phyloP scores from a whole-genome alignment of 108 stramenopile genomes.

The Pseudonitzschia multistriata region DNA sequence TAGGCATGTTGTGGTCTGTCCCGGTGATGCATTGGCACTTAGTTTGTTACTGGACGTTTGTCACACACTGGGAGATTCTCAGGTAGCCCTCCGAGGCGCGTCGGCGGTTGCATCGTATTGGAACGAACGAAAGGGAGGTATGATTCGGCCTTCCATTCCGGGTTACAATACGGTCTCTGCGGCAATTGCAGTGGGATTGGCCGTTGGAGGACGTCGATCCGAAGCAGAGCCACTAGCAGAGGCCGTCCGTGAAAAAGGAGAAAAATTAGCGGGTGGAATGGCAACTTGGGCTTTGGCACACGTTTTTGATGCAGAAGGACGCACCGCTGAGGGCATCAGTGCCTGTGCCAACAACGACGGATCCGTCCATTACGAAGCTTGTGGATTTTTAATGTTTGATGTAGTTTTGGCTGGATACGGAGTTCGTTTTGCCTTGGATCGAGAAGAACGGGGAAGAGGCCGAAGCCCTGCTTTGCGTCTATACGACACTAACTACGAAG shows the following conservation, averaged over 20 bases:
- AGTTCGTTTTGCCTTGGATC: conserved; percentile 68
- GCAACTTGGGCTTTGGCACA: conserved; percentile 72
- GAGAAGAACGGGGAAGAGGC: conserved; percentile 64
- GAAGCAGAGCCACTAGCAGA: conserved; percentile 69
- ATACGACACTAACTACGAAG: conserved; percentile 71
- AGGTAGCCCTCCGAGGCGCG: conserved; percentile 61
- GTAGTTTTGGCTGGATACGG: conserved; percentile 72
- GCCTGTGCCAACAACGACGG: conserved; percentile 72
- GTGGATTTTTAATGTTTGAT: conserved; percentile 72
- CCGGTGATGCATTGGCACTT: conserved; percentile 77
- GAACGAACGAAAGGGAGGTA: conserved; percentile 66
- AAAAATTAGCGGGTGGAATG: conserved; percentile 52
- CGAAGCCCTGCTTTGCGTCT: conserved; percentile 56
- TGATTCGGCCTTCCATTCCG: conserved; percentile 51
- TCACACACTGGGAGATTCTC: conserved; percentile 61
- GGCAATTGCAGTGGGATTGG: conserved; percentile 69
- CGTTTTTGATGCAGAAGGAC: conserved; percentile 65
- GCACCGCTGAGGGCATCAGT: conserved; percentile 78
- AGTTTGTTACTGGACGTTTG: conserved; percentile 76
- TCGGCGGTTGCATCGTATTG: conserved; percentile 79
- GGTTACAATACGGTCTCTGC: conserved; percentile 63
- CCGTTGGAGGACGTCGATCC: conserved; percentile 49
- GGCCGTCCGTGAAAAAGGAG: conserved; percentile 46
- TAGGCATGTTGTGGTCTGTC: conserved; percentile 59
- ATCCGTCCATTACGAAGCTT: conserved; percentile 51